Base-by-base conservation (phyloP, 75 land plant genomes). In the Chamaecyparis obtusa region DNA sequence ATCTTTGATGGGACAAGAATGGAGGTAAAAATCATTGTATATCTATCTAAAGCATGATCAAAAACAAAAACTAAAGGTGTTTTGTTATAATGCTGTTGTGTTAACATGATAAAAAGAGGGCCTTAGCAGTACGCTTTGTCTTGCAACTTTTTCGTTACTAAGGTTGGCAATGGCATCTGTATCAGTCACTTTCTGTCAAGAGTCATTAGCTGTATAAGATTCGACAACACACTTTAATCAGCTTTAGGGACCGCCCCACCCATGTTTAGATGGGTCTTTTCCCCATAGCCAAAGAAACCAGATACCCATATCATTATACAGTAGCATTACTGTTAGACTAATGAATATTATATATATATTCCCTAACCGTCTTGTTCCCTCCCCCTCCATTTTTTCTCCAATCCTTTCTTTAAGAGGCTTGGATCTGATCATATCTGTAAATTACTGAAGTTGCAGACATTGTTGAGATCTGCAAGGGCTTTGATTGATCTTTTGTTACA, bases 121-220 rank as follows among this genome's bases (percentile, higher is more conserved):
- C 75, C 33, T 71, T 27, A 30, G 75, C 75, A 71, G 75, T 71
- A 71, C 33, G 19, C 64, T 57, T 72, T 30, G 76, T 33, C 76
- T 33, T 72, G 36, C 33, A 33, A 7, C 76, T 72, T 72, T 72
- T 72, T 33, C 21, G 76, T 33, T 13, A 72, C 36, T 9, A 72
- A 64, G 27, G 76, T 33, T 30, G 36, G 33, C 76, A 33, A 72
- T 72, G 76, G 76, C 76, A 30, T 33, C 33, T 11, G 36, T 72
- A 13, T 72, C 76, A 72, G 36, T 72, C 76, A 72, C 76, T 72
- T 72, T 72, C 76, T 72, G 76, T 72, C 76, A 9, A 72, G 36
- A 72, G 36, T 72, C 76, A 13, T 72, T 30, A 72, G 76, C 76
- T 72, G 76, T 72, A 72, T 32, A 72, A 72, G 76, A 72, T 72